These are phyloP conservation scores for Solanum infundibuliforme DNA, from an alignment of 257 asterid species.

Conservation along the genomic window DNA sequence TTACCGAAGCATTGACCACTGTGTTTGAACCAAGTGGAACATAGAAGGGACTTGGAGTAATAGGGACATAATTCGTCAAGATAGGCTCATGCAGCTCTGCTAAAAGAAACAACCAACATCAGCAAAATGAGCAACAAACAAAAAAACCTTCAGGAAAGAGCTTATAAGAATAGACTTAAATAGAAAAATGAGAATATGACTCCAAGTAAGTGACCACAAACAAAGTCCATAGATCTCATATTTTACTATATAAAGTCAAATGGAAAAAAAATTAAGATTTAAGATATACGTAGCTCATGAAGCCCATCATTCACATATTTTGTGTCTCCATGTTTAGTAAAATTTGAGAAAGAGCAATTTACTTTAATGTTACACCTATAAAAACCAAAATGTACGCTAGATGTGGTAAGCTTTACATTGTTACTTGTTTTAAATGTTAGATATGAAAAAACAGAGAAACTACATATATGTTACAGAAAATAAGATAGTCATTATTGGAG, in stretches of 20 bases:
- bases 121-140: neutral
- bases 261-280: neutral
- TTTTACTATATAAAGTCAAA: neutral
- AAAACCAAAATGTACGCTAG: neutral
- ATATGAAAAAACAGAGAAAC: neutral
- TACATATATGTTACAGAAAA: neutral
- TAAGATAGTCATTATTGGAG: no score
- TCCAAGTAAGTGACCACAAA: no score
- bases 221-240: neutral
- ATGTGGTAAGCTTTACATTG: neutral
- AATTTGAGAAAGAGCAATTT: neutral
- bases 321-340: neutral
- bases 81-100: constrained; percentile 27
- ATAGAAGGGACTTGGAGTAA: constrained; percentile 13
- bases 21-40: neutral
- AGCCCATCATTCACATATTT: neutral
- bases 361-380: neutral
- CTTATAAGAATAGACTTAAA: no score
- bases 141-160: neutral
- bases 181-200: no score
- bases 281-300: no score
- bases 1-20: constrained; percentile 7
- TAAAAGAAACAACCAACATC: neutral
- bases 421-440: neutral
- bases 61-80: neutral